These are phyloP conservation scores for Nemania serpens DNA, from an alignment of 2,329 filamentous ascomycete species.

Conservation along the genomic window DNA sequence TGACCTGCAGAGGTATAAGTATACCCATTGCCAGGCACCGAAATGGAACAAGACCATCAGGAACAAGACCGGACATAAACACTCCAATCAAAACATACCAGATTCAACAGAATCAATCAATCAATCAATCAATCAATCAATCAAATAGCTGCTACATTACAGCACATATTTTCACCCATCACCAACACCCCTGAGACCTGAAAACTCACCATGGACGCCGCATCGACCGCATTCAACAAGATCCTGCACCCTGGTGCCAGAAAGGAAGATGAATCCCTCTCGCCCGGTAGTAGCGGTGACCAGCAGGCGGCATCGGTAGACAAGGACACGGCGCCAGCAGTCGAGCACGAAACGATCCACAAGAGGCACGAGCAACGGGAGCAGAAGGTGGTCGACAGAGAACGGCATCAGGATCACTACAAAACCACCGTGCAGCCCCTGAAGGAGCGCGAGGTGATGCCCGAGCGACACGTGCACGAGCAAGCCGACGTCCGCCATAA, in stretches of 20 bases:
- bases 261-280: background rate
- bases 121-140: no score
- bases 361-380: conserved; percentile 20
- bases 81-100: no score
- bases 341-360: conserved; percentile 26
- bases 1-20: no score
- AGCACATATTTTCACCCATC: no score
- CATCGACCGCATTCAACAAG: conserved; percentile 23
- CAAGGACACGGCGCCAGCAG: conserved; percentile 7
- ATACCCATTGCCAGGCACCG: no score
- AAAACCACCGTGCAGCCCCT: conserved; percentile 27
- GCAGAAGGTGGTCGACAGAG: conserved; percentile 19
- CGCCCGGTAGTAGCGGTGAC: background rate
- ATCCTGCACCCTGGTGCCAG: conserved; percentile 6
- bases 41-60: no score
- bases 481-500: conserved; percentile 8
- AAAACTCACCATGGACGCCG: conserved; percentile 18
- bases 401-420: conserved; percentile 28
- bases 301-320: conserved; percentile 4
- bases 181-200: no score
- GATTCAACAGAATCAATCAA: no score
- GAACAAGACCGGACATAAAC: no score
- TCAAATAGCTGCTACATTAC: no score
- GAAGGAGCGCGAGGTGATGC: conserved; percentile 21
- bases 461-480: conserved; percentile 16